These are phyloP conservation scores for Epicoccum sorghinum DNA, from an alignment of 2,329 filamentous ascomycete genomes.

Conservation along the genomic window DNA sequence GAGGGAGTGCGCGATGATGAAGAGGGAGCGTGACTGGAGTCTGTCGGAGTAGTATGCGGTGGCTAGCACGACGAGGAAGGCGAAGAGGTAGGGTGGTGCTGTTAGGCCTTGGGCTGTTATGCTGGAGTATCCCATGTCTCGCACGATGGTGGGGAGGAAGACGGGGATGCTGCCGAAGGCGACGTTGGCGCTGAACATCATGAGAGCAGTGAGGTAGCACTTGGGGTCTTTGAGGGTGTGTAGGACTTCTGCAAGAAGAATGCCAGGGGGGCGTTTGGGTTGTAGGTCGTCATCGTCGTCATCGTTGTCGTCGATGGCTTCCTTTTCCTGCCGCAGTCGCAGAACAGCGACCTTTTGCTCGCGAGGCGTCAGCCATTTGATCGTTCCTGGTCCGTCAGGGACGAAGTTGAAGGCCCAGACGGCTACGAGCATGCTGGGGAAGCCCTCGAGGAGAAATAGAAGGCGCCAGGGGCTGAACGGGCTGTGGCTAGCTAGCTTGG, in stretches of 20 bases:
- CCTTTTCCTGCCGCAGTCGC: constrained; percentile 64
- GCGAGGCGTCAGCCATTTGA: constrained; percentile 51
- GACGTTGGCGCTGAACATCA: constrained; percentile 89
- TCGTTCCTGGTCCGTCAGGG: constrained; percentile 70
- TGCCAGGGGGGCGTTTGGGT: constrained; percentile 35
- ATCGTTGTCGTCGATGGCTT: constrained; percentile 20
- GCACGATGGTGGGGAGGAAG: constrained; percentile 82
- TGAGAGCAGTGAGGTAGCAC: constrained; percentile 75
- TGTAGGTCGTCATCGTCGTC: constrained; percentile 37
- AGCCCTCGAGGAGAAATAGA: constrained; percentile 83
- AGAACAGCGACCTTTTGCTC: constrained; percentile 70
- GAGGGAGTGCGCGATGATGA: constrained; percentile 72
- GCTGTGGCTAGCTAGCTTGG: constrained; percentile 67
- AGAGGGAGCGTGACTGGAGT: constrained; percentile 64
- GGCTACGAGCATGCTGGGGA: constrained; percentile 78
- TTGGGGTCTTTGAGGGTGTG: constrained; percentile 69
- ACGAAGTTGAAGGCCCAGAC: constrained; percentile 76
- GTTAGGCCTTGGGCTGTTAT: constrained; percentile 76
- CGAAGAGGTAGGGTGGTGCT: constrained; percentile 79
- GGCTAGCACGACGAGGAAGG: constrained; percentile 73
- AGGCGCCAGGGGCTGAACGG: constrained; percentile 85
- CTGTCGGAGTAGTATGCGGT: constrained; percentile 77
- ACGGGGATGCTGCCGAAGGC: constrained; percentile 87
- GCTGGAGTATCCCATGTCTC: constrained; percentile 73
- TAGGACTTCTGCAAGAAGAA: constrained; percentile 64